These are phyloP conservation scores for Paspalum notatum DNA, from an alignment of 176 grass and related monocot species.

Conservation along the genomic window DNA sequence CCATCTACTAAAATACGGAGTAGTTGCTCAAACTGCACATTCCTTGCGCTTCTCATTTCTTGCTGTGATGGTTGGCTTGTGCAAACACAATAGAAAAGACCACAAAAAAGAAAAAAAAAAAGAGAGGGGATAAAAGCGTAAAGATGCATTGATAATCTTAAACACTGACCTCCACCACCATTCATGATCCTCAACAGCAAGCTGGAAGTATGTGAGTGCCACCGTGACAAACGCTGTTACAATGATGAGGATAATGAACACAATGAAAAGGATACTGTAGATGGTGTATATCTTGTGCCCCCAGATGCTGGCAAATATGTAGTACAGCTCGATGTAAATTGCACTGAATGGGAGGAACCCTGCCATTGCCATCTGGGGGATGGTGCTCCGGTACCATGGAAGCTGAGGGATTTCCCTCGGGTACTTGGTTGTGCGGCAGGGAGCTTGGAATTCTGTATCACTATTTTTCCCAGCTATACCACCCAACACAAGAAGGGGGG, in stretches of 20 bases:
- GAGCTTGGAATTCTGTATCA: conserved; percentile 80
- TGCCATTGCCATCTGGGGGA: conserved; percentile 96
- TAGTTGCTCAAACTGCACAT: not conserved
- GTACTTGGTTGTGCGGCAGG: conserved; percentile 85
- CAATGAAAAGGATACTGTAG: conserved; percentile 96
- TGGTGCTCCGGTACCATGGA: conserved; percentile 83
- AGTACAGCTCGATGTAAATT: conserved; percentile 94
- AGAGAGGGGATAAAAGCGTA: not conserved
- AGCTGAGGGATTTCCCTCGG: conserved; percentile 91
- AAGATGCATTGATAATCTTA: conserved; percentile 28
- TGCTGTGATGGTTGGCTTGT: not conserved
- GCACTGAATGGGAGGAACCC: conserved; percentile 96
- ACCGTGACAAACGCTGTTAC: conserved; percentile 97
- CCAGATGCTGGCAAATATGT: conserved; percentile 98
- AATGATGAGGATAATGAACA: conserved; percentile 94
- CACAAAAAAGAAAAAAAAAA: not conserved
- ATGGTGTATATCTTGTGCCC: conserved; percentile 98
- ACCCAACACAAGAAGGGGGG: conserved; percentile 85
- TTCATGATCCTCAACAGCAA: conserved; percentile 91
- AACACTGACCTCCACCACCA: conserved; percentile 98
- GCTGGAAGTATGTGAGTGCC: conserved; percentile 91
- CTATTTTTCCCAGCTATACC: conserved; percentile 96
- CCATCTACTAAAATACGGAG: conserved; percentile 17
- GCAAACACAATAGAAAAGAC: conserved; percentile 17
- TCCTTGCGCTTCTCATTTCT: not conserved